Conservation (phyloP, 73 alveolate species). For the Paraurostyla sp. region DNA sequence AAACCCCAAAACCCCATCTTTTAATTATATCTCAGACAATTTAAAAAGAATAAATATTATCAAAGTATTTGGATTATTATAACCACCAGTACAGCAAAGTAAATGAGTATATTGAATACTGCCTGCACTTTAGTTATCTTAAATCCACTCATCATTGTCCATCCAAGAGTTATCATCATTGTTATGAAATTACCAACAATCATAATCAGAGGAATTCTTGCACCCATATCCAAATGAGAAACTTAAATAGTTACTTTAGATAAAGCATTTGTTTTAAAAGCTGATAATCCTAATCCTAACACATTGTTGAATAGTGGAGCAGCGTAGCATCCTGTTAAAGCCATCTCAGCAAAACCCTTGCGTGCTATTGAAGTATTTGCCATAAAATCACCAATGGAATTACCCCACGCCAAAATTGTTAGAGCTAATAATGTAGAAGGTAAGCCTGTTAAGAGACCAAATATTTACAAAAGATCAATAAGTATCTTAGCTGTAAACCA, state of each 20-base stretch:
- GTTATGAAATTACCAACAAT: constrained; percentile 10
- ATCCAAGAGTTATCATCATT: background rate
- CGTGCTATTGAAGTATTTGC: constrained; percentile 93
- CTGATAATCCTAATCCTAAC: constrained; percentile 92
- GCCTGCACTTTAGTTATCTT: constrained; percentile 22
- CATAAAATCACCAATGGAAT: constrained; percentile 96
- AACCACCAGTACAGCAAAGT: background rate
- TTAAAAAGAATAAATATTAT: background rate
- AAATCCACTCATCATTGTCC: background rate
- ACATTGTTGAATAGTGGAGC: constrained; percentile 96
- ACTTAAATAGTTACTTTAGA: background rate
- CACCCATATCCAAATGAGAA: background rate
- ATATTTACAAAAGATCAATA: constrained; percentile 79
- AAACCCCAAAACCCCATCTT: background rate
- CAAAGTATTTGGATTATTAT: background rate
- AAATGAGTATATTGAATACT: background rate
- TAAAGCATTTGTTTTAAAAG: background rate
- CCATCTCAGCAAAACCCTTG: constrained; percentile 97
- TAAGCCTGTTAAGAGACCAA: constrained; percentile 82
- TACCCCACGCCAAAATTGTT: constrained; percentile 98
- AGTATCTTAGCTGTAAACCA: constrained; percentile 84
- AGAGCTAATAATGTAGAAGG: constrained; percentile 93
- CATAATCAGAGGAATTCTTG: constrained; percentile 19
- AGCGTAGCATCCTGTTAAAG: constrained; percentile 97
- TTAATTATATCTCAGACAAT: background rate